Conservation (phyloP, 345 rosid species). For the Euphorbia pulcherrima region DNA sequence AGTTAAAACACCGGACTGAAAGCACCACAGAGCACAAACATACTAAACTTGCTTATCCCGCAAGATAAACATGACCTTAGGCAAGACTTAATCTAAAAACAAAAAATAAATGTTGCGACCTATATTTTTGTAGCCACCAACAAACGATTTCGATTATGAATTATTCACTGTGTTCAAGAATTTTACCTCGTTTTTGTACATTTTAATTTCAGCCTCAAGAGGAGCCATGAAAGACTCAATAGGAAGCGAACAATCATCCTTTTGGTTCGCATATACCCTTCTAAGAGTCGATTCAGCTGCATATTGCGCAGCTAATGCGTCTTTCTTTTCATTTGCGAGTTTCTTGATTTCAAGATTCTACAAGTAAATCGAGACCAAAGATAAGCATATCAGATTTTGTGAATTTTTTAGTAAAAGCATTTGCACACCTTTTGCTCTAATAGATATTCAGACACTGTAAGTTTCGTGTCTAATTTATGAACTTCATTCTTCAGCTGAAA, state of each 20-base stretch:
- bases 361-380: constrained; percentile 11
- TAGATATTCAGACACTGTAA: constrained; percentile 44
- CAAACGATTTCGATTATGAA: too few species aligned
- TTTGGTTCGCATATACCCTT: constrained; percentile 61
- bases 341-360: constrained; percentile 80
- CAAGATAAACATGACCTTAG: too few species aligned
- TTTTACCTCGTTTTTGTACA: constrained; percentile 66
- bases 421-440: constrained; percentile 59
- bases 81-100: too few species aligned
- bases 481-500: constrained; percentile 57
- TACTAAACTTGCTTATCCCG: too few species aligned
- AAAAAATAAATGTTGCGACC: too few species aligned
- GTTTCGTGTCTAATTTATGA: constrained; percentile 49
- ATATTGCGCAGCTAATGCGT: constrained; percentile 80
- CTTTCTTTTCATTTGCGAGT: constrained; percentile 58
- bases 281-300: constrained; percentile 85
- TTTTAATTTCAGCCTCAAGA: constrained; percentile 75
- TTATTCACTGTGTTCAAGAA: not conserved
- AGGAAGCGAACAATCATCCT: constrained; percentile 60
- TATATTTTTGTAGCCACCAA: too few species aligned
- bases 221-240: constrained; percentile 74
- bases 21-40: too few species aligned
- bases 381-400: not conserved
- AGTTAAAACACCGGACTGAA: too few species aligned
- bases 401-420: not conserved